These are phyloP conservation scores for Exutisphaerella laricina DNA, from an alignment of 2,329 filamentous ascomycete genomes.

Conservation along the genomic window DNA sequence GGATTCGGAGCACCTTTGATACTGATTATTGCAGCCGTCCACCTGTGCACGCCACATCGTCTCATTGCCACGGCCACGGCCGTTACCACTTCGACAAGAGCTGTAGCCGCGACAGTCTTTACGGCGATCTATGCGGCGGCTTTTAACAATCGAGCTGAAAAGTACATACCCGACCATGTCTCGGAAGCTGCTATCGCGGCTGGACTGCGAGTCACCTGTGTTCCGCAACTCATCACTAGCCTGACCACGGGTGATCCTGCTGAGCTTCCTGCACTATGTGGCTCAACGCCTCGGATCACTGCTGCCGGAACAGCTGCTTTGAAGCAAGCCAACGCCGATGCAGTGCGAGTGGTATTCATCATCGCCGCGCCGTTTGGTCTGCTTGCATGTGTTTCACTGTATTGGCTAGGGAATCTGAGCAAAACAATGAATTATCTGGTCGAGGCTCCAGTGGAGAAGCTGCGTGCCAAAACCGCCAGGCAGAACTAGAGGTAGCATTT, in stretches of 20 bases:
- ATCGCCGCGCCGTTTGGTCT: conserved; percentile 3
- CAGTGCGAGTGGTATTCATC: conserved; percentile 5
- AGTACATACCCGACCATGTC: conserved; percentile 35
- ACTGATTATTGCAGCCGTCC: conserved; percentile 17
- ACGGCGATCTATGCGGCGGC: conserved; percentile 40
- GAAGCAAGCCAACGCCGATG: conserved; percentile 5
- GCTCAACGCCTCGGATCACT: conserved; percentile 31
- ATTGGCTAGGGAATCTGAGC: conserved; percentile 5
- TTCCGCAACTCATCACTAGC: conserved; percentile 34
- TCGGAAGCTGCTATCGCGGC: conserved; percentile 34
- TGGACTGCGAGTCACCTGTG: conserved; percentile 33
- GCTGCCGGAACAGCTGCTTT: conserved; percentile 25
- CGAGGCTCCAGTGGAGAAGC: conserved; percentile 3
- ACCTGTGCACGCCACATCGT: conserved; percentile 18
- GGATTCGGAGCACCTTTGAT: conserved; percentile 21
- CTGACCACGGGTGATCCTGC: conserved; percentile 24
- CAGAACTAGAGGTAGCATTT: too few species aligned
- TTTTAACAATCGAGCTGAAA: conserved; percentile 35
- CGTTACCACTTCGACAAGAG: conserved; percentile 10
- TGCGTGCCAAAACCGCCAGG: not conserved
- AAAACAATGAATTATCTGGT: conserved; percentile 5
- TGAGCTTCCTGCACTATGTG: conserved; percentile 29
- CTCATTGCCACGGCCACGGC: conserved; percentile 20
- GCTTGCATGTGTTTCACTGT: not conserved
- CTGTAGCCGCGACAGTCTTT: conserved; percentile 34